Base-by-base conservation (phyloP, 1,284 basidiomycete species). In the Violaceomyces palustris region DNA sequence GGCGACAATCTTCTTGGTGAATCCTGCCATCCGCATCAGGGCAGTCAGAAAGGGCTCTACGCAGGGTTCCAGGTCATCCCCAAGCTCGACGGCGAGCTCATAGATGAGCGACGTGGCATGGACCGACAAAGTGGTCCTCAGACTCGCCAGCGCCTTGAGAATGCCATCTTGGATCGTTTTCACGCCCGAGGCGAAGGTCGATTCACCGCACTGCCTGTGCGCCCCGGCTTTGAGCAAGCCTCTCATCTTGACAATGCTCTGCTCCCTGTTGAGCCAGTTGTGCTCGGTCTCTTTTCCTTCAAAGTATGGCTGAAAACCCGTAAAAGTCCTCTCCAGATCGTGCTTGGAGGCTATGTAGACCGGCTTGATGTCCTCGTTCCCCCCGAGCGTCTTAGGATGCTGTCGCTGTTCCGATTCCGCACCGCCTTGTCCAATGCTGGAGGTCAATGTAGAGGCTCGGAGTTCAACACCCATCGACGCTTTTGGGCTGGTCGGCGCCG, bases 271-370 rank as follows among this genome's bases (percentile, higher is more conserved):
- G 31, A 82, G 79, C 93, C 93, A 99, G 68, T 99, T 99, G 63
- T 93, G 88, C 69, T 98, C 93, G 0, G 87, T 89, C 76, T 99
- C 94, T 75, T 84, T 94, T 14, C 90, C 91, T 83, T 89, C 86
- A 65, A 96, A 96, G 45, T 79, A 77, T 38, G 85, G 85, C 17
- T 81, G 70, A 84, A 94, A 90, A 14, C 76, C 75, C 4, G 80
- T 76, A 65, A 96, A 88, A 62, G 94, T 90, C 47, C 79, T 81
- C 65, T 92, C 88, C 29, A 98, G 74, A 73, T 98, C 93, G 62
- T 80, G 79, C 39, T 79, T 79, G 11, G 88, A 91, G 1, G 88
- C 86, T 64, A 96, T 82, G 84, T 94, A 72, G 28, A 72, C 62
- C 28, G 62, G 61, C 24, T 33, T 50, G 34, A 60, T 61, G 35